These are phyloP conservation scores for Mycena galopus DNA, from an alignment of 768 basidiomycete genomes.

Conservation along the genomic window DNA sequence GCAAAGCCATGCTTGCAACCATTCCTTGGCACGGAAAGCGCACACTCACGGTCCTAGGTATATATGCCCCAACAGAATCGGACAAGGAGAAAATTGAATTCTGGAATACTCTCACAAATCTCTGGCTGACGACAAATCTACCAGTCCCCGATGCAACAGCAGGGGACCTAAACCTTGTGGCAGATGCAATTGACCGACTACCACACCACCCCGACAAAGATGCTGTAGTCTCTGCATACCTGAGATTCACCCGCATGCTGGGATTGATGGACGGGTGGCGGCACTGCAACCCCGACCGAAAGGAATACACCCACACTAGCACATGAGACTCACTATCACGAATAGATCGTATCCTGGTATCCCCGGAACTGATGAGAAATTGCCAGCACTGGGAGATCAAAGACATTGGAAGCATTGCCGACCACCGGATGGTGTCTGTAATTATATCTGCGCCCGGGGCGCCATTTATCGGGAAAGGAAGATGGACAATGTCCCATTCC, in stretches of 20 bases:
- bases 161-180: conserved; percentile 8
- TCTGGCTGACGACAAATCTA: neutral
- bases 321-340: neutral
- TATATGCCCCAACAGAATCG: conserved; percentile 17
- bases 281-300: neutral
- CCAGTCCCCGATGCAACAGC: neutral
- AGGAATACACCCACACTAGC: neutral
- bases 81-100: neutral
- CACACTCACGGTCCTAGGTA: too few species aligned
- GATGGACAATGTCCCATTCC: neutral
- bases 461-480: neutral
- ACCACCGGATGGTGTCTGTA: neutral
- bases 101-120: neutral
- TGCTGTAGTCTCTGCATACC: neutral
- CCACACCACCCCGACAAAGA: conserved; percentile 10
- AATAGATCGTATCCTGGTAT: neutral
- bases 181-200: neutral
- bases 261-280: neutral
- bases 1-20: conserved; percentile 5
- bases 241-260: neutral
- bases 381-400: neutral
- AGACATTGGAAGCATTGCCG: neutral
- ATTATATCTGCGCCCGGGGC: neutral
- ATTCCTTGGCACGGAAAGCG: conserved; percentile 16
- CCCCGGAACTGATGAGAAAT: neutral